These are phyloP conservation scores for Monilinia fructigena DNA, from an alignment of 2,329 filamentous ascomycete species.

Conservation along the genomic window DNA sequence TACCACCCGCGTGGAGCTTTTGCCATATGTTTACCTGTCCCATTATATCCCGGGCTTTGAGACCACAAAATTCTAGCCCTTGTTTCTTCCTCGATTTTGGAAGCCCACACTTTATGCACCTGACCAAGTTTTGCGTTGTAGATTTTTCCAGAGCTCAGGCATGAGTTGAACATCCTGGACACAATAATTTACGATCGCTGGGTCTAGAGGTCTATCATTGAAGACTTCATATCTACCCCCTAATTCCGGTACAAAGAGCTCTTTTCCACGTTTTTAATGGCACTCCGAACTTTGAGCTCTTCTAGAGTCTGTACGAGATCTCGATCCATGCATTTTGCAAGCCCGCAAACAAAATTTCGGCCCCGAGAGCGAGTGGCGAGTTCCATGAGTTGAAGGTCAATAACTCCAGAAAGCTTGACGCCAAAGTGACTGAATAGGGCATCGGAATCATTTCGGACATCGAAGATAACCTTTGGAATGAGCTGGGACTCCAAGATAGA, in stretches of 20 bases:
- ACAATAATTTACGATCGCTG: constrained; percentile 47
- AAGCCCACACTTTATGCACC: background rate
- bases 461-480: constrained; percentile 55
- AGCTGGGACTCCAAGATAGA: constrained; percentile 46
- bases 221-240: constrained; percentile 51
- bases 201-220: constrained; percentile 45
- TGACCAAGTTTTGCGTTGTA: constrained; percentile 35
- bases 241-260: constrained; percentile 44
- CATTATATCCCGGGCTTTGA: constrained; percentile 17
- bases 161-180: constrained; percentile 47
- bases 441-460: constrained; percentile 58
- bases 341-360: constrained; percentile 39
- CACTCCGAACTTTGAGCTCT: constrained; percentile 39
- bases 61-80: constrained; percentile 19
- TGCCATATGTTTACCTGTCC: constrained; percentile 21
- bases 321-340: constrained; percentile 44
- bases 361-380: constrained; percentile 40
- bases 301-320: constrained; percentile 29
- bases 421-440: constrained; percentile 50
- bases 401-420: constrained; percentile 46
- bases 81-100: constrained; percentile 19
- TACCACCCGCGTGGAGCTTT: constrained; percentile 11
- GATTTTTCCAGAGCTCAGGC: constrained; percentile 41
- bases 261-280: constrained; percentile 42
- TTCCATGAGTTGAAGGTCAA: constrained; percentile 59